Base-by-base conservation (phyloP, 2,329 filamentous ascomycete genomes). In the Hypoxylon sp. region DNA sequence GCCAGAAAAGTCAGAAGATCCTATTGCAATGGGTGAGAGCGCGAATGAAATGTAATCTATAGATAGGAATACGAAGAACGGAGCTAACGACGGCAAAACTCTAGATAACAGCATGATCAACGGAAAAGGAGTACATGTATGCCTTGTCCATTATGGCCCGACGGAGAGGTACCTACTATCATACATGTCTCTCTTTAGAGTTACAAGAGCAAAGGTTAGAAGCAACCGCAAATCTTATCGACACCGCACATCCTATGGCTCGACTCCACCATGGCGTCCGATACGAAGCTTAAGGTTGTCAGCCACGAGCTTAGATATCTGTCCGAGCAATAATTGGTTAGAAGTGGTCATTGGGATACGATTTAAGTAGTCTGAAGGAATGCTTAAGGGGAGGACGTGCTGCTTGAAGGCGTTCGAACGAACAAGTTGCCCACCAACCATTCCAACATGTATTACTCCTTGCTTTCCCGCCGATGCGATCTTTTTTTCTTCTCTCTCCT, bases 41-140 rank as follows among this genome's bases (percentile, higher is more conserved):
- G 14, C 11, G 32, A 34, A 36, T 50, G 19, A 7, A 21, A 34
- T 23, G 21, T 51, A 30, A n/a, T n/a, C 30, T 19, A 45, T 17
- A 58, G 41, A 55, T 49, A 55, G 10, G 25, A 41, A 36, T 50
- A 34, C 49, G 38, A 28, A 5, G 32, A 64, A 34, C 56, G 45
- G 55, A 53, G n/a, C 38, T 46, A 10, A 25, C 14, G 19, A 52
- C 52, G 51, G 11, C 30, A 17, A 62, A 68, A 62, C 52, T 65
- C 48, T 65, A 61, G 46, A 65, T 55, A 57, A 52, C 11, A 52
- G 43, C 23, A 9, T 49, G 38, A 36, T n/a, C 30, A 19, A 23
- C 14, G 21, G 52, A 52, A 48, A 55, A 45, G 58, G 28, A 41
- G 19, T 13, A 30, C 2, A n/a, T 48, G n/a, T n/a, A n/a, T n/a